These are phyloP conservation scores for Ceratocystis colombiana DNA, from an alignment of 2,329 filamentous ascomycete genomes.

Conservation along the genomic window DNA sequence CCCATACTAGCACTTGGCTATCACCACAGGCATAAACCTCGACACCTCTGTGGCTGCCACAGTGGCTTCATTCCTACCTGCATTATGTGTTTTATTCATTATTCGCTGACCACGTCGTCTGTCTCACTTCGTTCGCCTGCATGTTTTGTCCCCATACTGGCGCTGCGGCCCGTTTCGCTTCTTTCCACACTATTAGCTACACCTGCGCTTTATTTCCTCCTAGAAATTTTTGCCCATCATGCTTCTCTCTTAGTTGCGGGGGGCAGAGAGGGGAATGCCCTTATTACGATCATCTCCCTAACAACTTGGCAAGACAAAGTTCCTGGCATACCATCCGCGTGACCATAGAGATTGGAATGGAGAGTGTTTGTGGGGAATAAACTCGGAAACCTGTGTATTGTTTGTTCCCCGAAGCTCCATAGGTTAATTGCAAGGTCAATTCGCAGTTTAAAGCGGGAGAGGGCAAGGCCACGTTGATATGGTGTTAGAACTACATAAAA, in stretches of 20 bases:
- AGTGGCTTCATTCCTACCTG: background rate
- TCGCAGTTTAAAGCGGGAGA: background rate
- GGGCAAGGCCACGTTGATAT: background rate
- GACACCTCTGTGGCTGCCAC: background rate
- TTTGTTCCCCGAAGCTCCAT: background rate
- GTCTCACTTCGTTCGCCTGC: constrained; percentile 9
- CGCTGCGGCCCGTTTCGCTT: constrained; percentile 1
- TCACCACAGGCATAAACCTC: background rate
- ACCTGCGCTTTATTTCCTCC: background rate
- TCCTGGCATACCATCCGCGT: constrained; percentile 8
- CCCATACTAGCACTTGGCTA: background rate
- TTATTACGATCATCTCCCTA: constrained; percentile 5
- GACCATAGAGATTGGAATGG: constrained; percentile 4
- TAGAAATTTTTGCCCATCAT: background rate
- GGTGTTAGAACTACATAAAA: background rate
- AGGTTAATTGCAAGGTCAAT: constrained; percentile 4
- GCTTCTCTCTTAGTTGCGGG: background rate
- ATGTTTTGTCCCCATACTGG: constrained; percentile 11
- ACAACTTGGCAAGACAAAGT: constrained; percentile 14
- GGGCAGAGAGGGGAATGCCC: background rate
- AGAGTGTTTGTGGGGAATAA: constrained; percentile 12
- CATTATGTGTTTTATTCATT: background rate
- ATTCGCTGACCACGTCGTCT: constrained; percentile 1
- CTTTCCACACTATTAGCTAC: background rate
- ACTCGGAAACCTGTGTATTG: background rate